Evolutionary conservation across 352 stramenopile genomes (phyloP), one percentile per base, ranked within the genome.

Genomic region (Aphanomyces stellatus): DNA sequence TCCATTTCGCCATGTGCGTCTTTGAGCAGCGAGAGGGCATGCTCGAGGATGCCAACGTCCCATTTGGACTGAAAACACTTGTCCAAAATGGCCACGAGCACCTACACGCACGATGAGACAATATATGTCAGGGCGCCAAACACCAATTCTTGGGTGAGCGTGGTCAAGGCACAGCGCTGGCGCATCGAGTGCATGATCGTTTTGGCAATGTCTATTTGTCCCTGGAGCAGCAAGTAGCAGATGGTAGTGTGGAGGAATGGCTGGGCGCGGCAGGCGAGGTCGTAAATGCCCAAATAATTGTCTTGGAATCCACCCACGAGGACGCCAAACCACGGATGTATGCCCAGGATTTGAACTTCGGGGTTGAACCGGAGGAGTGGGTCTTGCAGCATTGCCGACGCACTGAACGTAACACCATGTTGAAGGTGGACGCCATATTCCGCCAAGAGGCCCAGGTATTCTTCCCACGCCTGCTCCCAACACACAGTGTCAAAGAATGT

Each of bases 261-360:
- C 69, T 94, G 85, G 40, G 91, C 83, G 34, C 85, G 85, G 15
- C 74, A 69, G 37, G 90, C 90, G 3, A 92, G 57, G 49, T 94
- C 85, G 51, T 88, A 94, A 51, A 84, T 87, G 6, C 81, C 80
- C 15, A 87, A 62, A 71, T 91, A 94, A 24, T 90, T 81, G 53
- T 94, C 85, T 60, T 92, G 83, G 0, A 85, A 91, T 0, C 90
- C 71, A 7, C 82, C 83, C 13, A 94, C 80, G 6, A 94, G 74
- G 11, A 94, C 66, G 1, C 85, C 85, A 67, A 90, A 90, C 17
- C 73, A 62, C 17, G 76, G 73, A n/a, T 91, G 72, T 41, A 86
- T 73, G 24, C 82, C 83, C 5, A 91, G 37, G 4, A 93, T 77
- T 65, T 80, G 81, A 19, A 91, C 83, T 60, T 93, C 85, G 6